Conservation (phyloP, 2,329 filamentous ascomycete genomes). For the Fusarium falciforme region DNA sequence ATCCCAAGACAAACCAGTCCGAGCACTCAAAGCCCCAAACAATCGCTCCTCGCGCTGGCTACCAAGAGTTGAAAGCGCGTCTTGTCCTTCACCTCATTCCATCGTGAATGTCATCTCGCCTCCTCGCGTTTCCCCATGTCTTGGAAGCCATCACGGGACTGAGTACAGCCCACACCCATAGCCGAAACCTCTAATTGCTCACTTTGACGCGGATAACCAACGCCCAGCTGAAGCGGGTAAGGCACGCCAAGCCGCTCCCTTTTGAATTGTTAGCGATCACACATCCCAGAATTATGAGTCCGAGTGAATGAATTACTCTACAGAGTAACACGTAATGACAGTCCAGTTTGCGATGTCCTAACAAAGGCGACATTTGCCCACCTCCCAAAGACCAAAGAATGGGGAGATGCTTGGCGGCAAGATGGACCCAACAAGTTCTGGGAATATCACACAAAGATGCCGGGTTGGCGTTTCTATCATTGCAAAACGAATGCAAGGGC, state of each 20-base stretch:
- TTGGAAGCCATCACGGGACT: neutral
- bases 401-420: neutral
- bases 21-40: neutral
- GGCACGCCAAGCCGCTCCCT: neutral
- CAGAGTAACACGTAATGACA: neutral
- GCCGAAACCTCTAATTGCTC: constrained; percentile 5
- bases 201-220: neutral
- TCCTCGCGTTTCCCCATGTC: neutral
- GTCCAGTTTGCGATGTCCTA: neutral
- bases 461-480: neutral
- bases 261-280: neutral
- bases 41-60: constrained; percentile 1
- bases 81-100: neutral
- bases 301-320: neutral
- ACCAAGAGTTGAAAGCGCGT: neutral
- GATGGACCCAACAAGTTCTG: constrained; percentile 1
- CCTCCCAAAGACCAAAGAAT: neutral
- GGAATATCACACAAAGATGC: neutral
- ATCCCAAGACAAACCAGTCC: neutral
- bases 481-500: neutral
- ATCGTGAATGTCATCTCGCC: neutral
- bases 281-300: neutral
- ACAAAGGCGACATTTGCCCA: neutral
- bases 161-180: neutral
- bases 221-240: neutral